Evolutionary conservation across 2,329 filamentous ascomycete genomes (phyloP).

Genomic region (Trichothecium roseum): DNA sequence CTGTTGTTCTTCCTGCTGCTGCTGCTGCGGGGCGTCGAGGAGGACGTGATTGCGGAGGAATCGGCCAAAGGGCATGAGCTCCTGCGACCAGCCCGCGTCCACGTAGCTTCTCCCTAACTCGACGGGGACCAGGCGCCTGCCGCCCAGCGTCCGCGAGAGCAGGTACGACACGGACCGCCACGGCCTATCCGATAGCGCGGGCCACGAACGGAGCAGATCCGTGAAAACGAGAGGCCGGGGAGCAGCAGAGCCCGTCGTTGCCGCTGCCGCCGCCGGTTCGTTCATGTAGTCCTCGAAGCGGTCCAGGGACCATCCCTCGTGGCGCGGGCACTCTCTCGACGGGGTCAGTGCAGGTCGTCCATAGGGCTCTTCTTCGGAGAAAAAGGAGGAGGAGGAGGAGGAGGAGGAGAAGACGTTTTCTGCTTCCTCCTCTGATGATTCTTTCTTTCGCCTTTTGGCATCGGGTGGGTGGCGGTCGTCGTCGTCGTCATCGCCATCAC

Average conservation of each 20-base stretch:
- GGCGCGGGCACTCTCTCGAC: constrained; percentile 14
- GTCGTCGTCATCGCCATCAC: too few species aligned
- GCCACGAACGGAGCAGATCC: constrained; percentile 57
- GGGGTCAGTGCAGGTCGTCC: constrained; percentile 14
- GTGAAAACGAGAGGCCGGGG: constrained; percentile 58
- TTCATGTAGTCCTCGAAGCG: constrained; percentile 53
- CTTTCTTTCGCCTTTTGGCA: constrained; percentile 4
- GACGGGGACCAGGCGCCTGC: constrained; percentile 71
- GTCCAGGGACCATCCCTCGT: constrained; percentile 39
- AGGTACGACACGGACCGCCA: constrained; percentile 74
- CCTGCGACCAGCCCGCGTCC: constrained; percentile 74
- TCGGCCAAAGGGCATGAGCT: constrained; percentile 61
- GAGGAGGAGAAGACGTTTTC: too few species aligned
- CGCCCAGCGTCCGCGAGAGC: constrained; percentile 60
- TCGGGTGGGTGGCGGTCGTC: neutral
- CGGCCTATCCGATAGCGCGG: constrained; percentile 53
- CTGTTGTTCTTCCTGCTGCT: neutral
- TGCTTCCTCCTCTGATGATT: neutral
- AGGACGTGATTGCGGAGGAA: constrained; percentile 58
- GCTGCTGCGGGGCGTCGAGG: constrained; percentile 17
- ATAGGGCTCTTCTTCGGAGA: constrained; percentile 14
- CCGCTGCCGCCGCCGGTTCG: constrained; percentile 25
- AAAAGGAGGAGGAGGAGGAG: too few species aligned
- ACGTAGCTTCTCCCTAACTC: constrained; percentile 84
- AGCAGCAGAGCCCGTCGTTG: too few species aligned